Conservation (phyloP, 257 asterid species). For the Dorcoceras hygrometricum region DNA sequence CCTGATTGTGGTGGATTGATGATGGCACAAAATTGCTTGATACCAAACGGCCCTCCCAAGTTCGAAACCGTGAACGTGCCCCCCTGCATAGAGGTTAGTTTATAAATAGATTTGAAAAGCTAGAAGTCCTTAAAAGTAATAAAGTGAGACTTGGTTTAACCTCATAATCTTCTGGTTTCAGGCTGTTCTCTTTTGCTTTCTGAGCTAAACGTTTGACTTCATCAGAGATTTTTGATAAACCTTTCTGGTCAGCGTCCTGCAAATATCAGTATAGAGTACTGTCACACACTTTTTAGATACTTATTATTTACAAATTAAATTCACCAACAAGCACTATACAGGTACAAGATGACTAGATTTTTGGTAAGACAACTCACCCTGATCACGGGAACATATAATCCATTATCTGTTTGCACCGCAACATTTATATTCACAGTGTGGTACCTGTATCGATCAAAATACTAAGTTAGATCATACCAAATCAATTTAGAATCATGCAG, state of each 20-base stretch:
- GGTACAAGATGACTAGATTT: too few species aligned
- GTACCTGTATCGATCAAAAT: conserved; percentile 47
- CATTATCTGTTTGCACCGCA: conserved; percentile 97
- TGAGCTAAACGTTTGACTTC: conserved; percentile 83
- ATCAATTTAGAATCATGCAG: too few species aligned
- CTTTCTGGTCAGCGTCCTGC: conserved; percentile 99
- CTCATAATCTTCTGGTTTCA: conserved; percentile 95
- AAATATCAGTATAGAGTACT: conserved; percentile 24
- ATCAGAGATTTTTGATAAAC: conserved; percentile 72
- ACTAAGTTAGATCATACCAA: too few species aligned
- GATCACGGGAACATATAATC: conserved; percentile 79
- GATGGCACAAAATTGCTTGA: conserved; percentile 96
- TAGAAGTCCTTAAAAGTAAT: conserved; percentile 1
- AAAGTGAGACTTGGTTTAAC: conserved; percentile 30
- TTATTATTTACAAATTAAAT: conserved; percentile 12
- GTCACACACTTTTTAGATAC: conserved; percentile 9
- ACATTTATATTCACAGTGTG: conserved; percentile 83
- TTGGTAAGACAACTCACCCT: conserved; percentile 43
- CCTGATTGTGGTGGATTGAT: conserved; percentile 96
- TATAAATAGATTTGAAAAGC: conserved; percentile 6
- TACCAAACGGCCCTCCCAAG: conserved; percentile 96
- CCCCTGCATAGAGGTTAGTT: conserved; percentile 49
- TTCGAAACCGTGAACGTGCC: conserved; percentile 93
- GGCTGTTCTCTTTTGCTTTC: conserved; percentile 81
- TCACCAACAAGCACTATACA: neutral